Evolutionary conservation across 371 early-diverging fungal species (phyloP).

Genomic region (Mortierella sp.): DNA sequence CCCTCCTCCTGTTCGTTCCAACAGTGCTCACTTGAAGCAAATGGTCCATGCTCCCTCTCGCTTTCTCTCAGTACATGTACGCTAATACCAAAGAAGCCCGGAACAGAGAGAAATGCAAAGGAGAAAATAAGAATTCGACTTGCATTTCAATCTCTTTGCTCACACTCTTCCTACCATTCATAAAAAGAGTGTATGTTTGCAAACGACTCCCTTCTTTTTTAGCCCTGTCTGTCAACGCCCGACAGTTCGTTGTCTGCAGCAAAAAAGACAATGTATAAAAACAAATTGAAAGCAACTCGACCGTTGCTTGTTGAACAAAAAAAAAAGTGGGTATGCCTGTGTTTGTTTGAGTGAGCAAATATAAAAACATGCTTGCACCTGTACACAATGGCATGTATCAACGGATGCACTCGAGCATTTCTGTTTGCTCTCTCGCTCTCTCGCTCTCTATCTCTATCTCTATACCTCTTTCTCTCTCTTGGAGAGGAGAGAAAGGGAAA

Average conservation of each 20-base stretch:
- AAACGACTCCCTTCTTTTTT: neutral
- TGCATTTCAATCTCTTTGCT: neutral
- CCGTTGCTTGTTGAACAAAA: slow-evolving; percentile 1
- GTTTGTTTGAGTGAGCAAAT: neutral
- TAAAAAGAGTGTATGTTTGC: neutral
- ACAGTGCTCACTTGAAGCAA: neutral
- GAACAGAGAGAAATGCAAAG: neutral
- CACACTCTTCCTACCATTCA: neutral
- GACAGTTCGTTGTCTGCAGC: neutral
- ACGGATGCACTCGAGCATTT: neutral
- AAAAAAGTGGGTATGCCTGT: too few species aligned
- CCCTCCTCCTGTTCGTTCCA: neutral
- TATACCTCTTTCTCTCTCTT: neutral
- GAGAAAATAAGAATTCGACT: neutral
- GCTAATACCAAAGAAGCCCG: neutral
- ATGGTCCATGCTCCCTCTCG: neutral
- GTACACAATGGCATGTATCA: neutral
- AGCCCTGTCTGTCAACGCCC: neutral
- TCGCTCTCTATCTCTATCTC: neutral
- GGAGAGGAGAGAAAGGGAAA: neutral
- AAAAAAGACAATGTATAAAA: neutral
- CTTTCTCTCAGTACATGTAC: neutral
- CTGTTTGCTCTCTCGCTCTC: neutral
- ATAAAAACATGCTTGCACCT: neutral
- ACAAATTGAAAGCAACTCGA: neutral